These are phyloP conservation scores for Filobasidium wieringae DNA, from an alignment of 768 basidiomycete species.

Conservation along the genomic window DNA sequence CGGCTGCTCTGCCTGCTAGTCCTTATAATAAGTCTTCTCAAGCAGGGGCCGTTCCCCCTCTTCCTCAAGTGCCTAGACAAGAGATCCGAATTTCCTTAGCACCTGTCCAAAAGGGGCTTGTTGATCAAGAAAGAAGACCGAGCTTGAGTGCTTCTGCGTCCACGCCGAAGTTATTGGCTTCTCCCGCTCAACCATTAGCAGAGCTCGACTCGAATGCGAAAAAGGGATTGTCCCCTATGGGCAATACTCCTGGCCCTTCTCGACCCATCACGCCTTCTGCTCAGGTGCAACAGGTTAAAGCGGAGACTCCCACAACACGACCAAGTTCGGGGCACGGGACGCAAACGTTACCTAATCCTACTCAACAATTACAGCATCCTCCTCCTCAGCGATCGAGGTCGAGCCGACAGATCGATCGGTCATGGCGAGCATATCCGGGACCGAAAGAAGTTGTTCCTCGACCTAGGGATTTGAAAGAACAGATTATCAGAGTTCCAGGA, in stretches of 20 bases:
- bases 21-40: no score
- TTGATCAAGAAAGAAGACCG: background rate
- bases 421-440: background rate
- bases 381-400: background rate
- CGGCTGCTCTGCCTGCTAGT: no score
- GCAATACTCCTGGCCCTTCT: background rate
- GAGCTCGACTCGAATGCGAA: background rate
- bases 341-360: background rate
- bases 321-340: background rate
- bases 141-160: background rate
- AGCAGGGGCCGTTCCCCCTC: no score
- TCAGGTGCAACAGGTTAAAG: background rate
- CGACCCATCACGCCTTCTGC: background rate
- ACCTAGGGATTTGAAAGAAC: background rate
- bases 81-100: background rate
- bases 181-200: background rate
- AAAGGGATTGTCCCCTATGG: background rate
- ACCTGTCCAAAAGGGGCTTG: background rate
- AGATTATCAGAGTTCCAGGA: background rate
- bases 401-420: background rate
- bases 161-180: background rate
- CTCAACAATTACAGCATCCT: background rate
- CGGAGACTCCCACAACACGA: background rate
- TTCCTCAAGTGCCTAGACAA: background rate
- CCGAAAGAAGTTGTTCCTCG: background rate